Evolutionary conservation across 257 asterid species (phyloP), one percentile per base, ranked within the genome.

Genomic region (Fraxinus americana): DNA sequence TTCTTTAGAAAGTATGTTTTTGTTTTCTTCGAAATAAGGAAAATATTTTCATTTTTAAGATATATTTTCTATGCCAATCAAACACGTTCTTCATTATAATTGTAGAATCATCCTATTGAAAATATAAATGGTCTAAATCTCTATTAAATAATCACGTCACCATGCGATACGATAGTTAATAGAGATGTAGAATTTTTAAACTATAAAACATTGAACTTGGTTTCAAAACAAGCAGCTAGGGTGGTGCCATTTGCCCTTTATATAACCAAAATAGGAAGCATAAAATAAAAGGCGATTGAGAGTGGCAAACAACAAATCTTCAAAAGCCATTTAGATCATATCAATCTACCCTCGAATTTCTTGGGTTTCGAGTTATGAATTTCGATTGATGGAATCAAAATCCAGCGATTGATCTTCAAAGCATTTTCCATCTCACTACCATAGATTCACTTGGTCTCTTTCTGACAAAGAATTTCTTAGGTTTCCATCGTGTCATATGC

Each of bases 221-320:
- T 17, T 16, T 16, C 2, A 14, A 16, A 50, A 50, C 21, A 50
- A 16, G 2, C 1, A 16, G 21, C 2, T 19, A 52, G 25, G 39
- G 7, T 52, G 63, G 12, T 57, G 29, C 25, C 5, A 23, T 23
- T 21, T 61, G 25, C 68, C 68, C 68, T 61, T 25, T 25, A 23
- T 10, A 3, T 8, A 77, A 79, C 66, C 54, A 72, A 71, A 67
- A 76, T 73, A 32, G 70, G 71, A 75, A 67, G 63, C 39, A 21
- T 52, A 73, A 50, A 85, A 67, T 17, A 73, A 84, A 83, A 82
- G 68, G 87, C 76, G 82, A 75, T 82, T 43, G 38, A 83, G 71
- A 87, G 86, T 92, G 96, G 93, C 97, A 81, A 94, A 90, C 96
- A 94, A 87, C 77, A 91, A 87, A 94, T 92, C 91, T 61, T 23